A percentile compares a stretch with the other conserved stretches of the same genome.
Conservation (phyloP, 2,329 filamentous ascomycete species). For the Fusarium concolor region DNA sequence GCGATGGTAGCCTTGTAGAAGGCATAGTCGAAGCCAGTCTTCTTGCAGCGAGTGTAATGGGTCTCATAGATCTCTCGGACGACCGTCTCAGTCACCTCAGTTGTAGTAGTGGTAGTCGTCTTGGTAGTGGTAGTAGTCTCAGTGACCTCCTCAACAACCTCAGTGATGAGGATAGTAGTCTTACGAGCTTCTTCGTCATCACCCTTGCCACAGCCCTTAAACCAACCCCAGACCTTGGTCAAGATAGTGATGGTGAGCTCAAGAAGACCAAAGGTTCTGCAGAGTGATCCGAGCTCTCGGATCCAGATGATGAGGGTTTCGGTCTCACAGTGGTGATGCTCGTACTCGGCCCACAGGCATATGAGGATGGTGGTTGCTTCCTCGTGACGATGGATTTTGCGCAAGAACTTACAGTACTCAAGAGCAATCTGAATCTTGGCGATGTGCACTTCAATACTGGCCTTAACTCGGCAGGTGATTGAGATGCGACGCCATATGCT, state of each 20-base stretch:
- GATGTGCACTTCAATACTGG: slow-evolving; percentile 50
- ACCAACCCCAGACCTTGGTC: slow-evolving; percentile 54
- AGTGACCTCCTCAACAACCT: slow-evolving; percentile 55
- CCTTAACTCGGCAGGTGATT: slow-evolving; percentile 46
- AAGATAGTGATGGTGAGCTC: slow-evolving; percentile 51
- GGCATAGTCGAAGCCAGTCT: slow-evolving; percentile 47
- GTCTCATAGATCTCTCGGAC: slow-evolving; percentile 53
- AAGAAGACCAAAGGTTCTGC: slow-evolving; percentile 50
- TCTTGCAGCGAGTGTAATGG: slow-evolving; percentile 51
- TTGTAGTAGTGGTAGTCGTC: slow-evolving; percentile 47
- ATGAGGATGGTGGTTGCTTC: slow-evolving; percentile 56
- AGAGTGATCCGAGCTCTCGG: slow-evolving; percentile 51
- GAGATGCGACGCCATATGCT: slow-evolving; percentile 55
- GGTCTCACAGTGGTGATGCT: slow-evolving; percentile 50
- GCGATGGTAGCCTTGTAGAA: slow-evolving; percentile 53
- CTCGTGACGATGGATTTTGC: slow-evolving; percentile 47
- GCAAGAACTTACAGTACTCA: slow-evolving; percentile 53
- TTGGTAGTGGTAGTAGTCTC: slow-evolving; percentile 50
- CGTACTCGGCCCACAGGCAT: slow-evolving; percentile 56
- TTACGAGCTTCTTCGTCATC: slow-evolving; percentile 50
- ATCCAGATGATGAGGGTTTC: slow-evolving; percentile 52
- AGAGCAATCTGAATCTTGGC: slow-evolving; percentile 54
- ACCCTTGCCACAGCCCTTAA: slow-evolving; percentile 50
- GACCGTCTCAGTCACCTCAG: slow-evolving; percentile 50
- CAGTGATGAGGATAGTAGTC: slow-evolving; percentile 53